Evolutionary conservation across 495 filamentous ascomycete species (phyloP), one percentile per base, ranked within the genome.

Genomic region (Neurospora sp.): DNA sequence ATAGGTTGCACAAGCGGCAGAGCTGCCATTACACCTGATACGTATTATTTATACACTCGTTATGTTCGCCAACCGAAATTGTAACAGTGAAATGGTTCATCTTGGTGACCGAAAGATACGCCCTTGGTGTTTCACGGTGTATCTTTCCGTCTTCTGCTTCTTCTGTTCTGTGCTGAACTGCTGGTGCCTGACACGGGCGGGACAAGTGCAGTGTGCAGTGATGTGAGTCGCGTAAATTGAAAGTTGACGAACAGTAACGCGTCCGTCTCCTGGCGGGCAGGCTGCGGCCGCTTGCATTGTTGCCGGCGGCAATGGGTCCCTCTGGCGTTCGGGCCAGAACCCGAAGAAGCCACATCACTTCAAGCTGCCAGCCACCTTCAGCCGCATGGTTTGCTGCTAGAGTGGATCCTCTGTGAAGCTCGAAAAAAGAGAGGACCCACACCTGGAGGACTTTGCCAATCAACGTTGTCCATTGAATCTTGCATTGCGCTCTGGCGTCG

Each of bases 141-240:
- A 53, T 53, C 20, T 53, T 53, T 53, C 46, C 46, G 46, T 53
- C 46, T 27, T 53, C 46, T 22, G 20, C n/a, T 53, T n/a, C 46
- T 53, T 53, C n/a, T 11, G n/a, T 48, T 48, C 20, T 53, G 20
- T 27, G 27, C 27, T 27, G 27, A 27, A 27, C 27, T 27, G 27
- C 46, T 59, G 48, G 48, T 59, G 48, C 48, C 48, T 59, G 48
- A 22, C 11, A 59, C 48, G 18, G 48, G 20, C 48, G 11, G 48
- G 48, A 59, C 11, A 59, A 27, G 48, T 27, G 48, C 46, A 53
- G 41, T 18, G 48, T 59, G 71, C 44, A 40, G 69, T 44, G 46
- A 38, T 72, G 46, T 53, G 53, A 68, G 76, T 76, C 74, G 79
- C 74, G 76, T 78, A 74, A 72, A 76, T 76, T 81, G 79, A 70